Evolutionary conservation across 139 green algal genomes (phyloP).

Genomic region (Tetraselmis chui): DNA sequence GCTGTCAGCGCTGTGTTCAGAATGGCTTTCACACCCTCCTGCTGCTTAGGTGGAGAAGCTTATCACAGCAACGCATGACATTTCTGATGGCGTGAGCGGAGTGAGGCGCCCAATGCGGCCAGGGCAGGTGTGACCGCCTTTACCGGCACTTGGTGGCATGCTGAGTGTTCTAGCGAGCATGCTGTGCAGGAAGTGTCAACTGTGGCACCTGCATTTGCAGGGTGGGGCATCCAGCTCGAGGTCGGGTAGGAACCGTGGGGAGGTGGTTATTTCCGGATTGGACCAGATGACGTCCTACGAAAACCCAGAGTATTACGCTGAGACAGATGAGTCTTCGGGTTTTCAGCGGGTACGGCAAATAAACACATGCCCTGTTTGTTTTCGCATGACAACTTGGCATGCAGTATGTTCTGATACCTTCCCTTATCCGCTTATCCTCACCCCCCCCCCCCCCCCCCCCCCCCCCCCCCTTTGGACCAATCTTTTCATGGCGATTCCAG

Average conservation of each 20-base stretch:
- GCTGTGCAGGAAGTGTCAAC: not conserved
- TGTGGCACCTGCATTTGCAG: not conserved
- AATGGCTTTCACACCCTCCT: no score
- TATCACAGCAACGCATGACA: constrained; percentile 7
- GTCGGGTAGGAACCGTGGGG: not conserved
- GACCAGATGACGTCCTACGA: not conserved
- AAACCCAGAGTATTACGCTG: not conserved
- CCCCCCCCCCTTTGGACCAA: no score
- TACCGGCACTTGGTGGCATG: not conserved
- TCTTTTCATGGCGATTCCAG: no score
- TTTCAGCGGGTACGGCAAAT: no score
- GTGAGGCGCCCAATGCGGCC: not conserved
- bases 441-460: no score
- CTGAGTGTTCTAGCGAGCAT: no score
- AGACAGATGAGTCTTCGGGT: not conserved
- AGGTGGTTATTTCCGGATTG: not conserved
- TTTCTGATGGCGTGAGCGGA: constrained; percentile 19
- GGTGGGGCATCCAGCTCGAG: not conserved
- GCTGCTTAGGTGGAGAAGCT: constrained; percentile 25
- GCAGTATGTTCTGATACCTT: no score
- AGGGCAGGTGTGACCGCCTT: not conserved
- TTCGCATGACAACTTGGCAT: no score
- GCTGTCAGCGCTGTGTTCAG: not conserved
- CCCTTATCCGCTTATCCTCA: no score
- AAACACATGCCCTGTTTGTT: no score